phyloP scores from a whole-genome alignment of 2,329 filamentous ascomycete genomes.

The Sclerotinia trifoliorum region DNA sequence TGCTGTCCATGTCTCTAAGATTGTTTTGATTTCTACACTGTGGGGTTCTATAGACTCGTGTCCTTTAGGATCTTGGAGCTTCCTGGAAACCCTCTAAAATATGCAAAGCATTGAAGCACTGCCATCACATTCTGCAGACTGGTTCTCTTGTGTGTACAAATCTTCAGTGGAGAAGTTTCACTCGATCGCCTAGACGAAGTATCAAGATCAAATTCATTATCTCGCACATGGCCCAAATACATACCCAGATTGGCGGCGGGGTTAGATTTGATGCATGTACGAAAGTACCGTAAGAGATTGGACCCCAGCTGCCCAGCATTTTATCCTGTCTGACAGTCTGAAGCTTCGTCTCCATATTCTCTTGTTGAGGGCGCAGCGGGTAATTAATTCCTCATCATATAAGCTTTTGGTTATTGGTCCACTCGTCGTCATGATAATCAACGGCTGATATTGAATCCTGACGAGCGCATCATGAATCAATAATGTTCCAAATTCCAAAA shows the following conservation, averaged over 20 bases:
- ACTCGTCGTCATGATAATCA: constrained; percentile 1
- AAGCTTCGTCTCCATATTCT: constrained; percentile 2
- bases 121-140: constrained; percentile 12
- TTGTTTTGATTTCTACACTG: not conserved
- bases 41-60: not conserved
- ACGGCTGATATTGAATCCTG: not conserved
- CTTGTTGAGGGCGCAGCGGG: constrained; percentile 20
- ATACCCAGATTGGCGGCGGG: constrained; percentile 8
- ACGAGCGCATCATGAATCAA: not conserved
- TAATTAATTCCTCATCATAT: not conserved
- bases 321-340: too few species aligned
- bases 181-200: not conserved
- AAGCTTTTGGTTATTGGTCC: constrained; percentile 11
- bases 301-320: not conserved
- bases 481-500: not conserved
- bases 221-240: not conserved
- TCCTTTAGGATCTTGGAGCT: constrained; percentile 2
- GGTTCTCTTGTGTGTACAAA: constrained; percentile 18
- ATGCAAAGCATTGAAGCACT: not conserved
- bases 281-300: constrained; percentile 3
- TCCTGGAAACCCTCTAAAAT: not conserved
- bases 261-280: constrained; percentile 1
- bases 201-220: constrained; percentile 1
- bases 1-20: constrained; percentile 14
- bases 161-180: constrained; percentile 8